A percentile compares a stretch with the other conserved stretches of the same genome.
These are phyloP conservation scores for Colletotrichum endophyticum DNA, from an alignment of 2,329 filamentous ascomycete genomes.

Conservation along the genomic window DNA sequence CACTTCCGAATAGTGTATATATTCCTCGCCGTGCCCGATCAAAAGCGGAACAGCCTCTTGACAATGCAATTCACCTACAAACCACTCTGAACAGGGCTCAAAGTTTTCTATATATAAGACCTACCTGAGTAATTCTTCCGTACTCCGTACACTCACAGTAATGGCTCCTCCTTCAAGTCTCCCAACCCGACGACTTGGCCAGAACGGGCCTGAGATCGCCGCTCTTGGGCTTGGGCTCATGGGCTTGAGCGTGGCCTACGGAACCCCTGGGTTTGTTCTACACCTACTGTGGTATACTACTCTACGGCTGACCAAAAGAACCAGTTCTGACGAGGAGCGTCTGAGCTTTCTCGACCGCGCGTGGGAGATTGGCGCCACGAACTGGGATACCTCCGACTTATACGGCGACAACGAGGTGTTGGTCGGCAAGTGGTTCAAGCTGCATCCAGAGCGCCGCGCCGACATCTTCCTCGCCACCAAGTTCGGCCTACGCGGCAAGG, in stretches of 20 bases:
- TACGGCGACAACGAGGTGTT: constrained; percentile 55
- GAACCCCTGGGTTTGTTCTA: constrained; percentile 21
- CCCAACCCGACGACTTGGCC: constrained; percentile 52
- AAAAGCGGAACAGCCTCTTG: background rate
- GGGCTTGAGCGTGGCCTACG: constrained; percentile 47
- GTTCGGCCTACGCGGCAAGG: constrained; percentile 32
- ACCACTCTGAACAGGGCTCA: background rate
- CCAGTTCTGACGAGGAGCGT: constrained; percentile 53
- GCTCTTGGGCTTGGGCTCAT: constrained; percentile 59
- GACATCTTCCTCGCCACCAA: constrained; percentile 56
- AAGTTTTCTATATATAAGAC: background rate
- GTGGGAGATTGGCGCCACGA: constrained; percentile 52
- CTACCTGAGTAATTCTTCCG: background rate
- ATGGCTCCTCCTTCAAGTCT: constrained; percentile 6
- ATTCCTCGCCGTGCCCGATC: background rate
- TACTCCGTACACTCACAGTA: no score
- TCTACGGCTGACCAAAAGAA: background rate
- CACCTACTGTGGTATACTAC: rapidly evolving
- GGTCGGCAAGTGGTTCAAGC: constrained; percentile 55
- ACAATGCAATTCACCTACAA: background rate
- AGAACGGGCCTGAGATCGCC: constrained; percentile 54
- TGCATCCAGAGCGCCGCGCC: constrained; percentile 49
- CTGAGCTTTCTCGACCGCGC: constrained; percentile 55
- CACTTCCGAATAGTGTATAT: background rate
- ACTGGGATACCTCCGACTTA: constrained; percentile 55